These are phyloP conservation scores for Fragaria vesca DNA, from an alignment of 306 rosid species.

Conservation along the genomic window DNA sequence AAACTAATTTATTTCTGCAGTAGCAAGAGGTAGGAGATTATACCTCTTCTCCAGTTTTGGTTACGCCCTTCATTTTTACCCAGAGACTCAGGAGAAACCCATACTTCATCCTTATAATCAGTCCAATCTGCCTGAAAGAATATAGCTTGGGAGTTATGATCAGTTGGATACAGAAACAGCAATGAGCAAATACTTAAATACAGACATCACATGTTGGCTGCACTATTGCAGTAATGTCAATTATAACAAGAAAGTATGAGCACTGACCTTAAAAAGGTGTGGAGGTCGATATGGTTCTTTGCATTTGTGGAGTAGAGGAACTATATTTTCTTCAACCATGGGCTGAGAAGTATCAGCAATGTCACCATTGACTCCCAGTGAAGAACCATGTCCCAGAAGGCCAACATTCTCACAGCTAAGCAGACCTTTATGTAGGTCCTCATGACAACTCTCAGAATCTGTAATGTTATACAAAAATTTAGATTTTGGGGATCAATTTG, in stretches of 20 bases:
- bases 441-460: constrained; percentile 26
- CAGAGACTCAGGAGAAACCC: constrained; percentile 30
- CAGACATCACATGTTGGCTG: background rate
- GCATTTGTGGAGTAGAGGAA: constrained; percentile 39
- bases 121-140: constrained; percentile 38
- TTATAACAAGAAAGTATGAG: constrained; percentile 7
- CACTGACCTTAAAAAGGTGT: constrained; percentile 14
- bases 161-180: background rate
- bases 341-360: constrained; percentile 4
- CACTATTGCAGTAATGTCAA: background rate
- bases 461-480: background rate
- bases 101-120: constrained; percentile 18
- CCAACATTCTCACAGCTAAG: constrained; percentile 6
- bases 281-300: constrained; percentile 54
- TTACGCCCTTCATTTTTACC: constrained; percentile 23
- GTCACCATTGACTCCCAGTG: background rate
- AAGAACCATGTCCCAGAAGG: constrained; percentile 15
- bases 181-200: background rate
- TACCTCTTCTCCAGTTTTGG: constrained; percentile 21
- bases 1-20: constrained; percentile 13
- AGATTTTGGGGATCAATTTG: background rate
- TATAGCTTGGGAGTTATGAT: background rate
- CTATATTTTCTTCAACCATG: constrained; percentile 16
- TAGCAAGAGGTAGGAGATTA: background rate
- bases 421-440: constrained; percentile 10